These are phyloP conservation scores for Colletotrichum euphorbiae DNA, from an alignment of 2,329 filamentous ascomycete genomes.

Conservation along the genomic window DNA sequence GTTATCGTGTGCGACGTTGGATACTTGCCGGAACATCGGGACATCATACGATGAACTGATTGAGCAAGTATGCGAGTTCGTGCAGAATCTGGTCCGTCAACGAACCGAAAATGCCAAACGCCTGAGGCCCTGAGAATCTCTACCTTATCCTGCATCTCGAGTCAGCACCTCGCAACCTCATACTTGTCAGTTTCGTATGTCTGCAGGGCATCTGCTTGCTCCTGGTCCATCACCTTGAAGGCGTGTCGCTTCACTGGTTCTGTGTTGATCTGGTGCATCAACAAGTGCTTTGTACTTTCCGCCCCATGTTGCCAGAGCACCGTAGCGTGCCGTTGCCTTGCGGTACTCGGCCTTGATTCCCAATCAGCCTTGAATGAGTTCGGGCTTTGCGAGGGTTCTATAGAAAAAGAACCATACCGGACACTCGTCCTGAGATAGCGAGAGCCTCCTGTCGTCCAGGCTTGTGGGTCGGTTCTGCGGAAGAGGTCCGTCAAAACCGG, in stretches of 20 bases:
- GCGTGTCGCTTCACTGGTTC: not conserved
- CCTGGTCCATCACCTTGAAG: rapidly evolving
- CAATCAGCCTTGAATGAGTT: not conserved
- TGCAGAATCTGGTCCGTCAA: not conserved
- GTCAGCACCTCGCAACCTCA: not conserved
- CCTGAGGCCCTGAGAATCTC: not conserved
- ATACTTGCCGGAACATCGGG: no score
- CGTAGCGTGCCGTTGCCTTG: not conserved
- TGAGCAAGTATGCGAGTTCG: no score
- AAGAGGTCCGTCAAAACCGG: not conserved
- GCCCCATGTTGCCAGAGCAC: not conserved
- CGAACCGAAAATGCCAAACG: not conserved
- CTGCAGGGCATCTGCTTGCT: not conserved
- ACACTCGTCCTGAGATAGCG: not conserved
- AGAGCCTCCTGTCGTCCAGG: not conserved
- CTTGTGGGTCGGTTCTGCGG: not conserved
- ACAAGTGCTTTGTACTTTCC: not conserved
- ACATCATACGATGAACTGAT: no score
- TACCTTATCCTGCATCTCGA: not conserved
- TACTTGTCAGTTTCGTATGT: not conserved
- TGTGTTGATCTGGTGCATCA: not conserved
- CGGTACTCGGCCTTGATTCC: not conserved
- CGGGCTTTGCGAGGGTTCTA: not conserved
- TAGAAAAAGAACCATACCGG: not conserved
- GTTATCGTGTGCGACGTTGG: no score